These are phyloP conservation scores for Podosphaera aphanis DNA, from an alignment of 2,329 filamentous ascomycete species.

Conservation along the genomic window DNA sequence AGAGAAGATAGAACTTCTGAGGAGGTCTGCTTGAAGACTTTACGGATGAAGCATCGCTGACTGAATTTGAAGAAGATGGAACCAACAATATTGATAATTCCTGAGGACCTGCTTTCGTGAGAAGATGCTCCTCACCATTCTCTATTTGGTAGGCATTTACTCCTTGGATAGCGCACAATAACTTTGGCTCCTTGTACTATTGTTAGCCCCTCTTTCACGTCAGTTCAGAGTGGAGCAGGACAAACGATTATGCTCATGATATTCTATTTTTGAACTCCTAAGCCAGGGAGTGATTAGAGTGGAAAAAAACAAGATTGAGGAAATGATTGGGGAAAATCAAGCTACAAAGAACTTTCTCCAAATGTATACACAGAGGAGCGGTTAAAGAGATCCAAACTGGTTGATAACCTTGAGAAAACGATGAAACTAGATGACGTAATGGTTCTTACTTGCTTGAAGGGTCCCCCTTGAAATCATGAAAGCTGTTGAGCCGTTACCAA, in stretches of 20 bases:
- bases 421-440: too few species aligned
- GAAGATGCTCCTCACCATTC: constrained; percentile 59
- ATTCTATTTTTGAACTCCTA: background rate
- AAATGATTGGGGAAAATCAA: too few species aligned
- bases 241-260: background rate
- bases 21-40: constrained; percentile 34
- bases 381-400: too few species aligned
- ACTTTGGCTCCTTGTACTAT: constrained; percentile 31
- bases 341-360: too few species aligned
- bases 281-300: too few species aligned
- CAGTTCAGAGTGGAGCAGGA: background rate
- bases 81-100: constrained; percentile 91
- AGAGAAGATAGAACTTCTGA: constrained; percentile 90
- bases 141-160: constrained; percentile 81
- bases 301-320: too few species aligned
- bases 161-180: constrained; percentile 52
- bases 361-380: too few species aligned
- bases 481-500: too few species aligned
- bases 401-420: too few species aligned
- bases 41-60: constrained; percentile 27
- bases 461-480: too few species aligned
- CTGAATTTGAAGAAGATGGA: constrained; percentile 57
- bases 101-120: constrained; percentile 71
- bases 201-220: background rate
- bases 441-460: too few species aligned